A percentile compares a stretch with the other conserved stretches of the same genome.
Conservation (phyloP, 768 basidiomycete species). For the Calvatia gigantea region DNA sequence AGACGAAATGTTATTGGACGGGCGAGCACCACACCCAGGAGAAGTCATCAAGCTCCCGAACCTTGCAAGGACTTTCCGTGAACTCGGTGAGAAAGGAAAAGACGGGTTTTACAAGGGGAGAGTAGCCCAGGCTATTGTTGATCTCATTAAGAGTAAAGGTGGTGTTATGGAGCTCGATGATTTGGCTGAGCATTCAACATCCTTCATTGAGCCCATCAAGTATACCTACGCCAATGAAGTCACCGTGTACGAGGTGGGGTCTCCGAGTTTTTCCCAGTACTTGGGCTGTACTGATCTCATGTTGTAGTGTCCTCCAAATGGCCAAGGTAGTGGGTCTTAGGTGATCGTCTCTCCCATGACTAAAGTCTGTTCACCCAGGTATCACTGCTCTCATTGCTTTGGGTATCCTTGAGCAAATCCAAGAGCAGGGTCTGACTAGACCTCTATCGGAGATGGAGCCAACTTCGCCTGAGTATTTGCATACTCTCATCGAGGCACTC, state of each 20-base stretch:
- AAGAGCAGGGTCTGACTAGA: constrained; percentile 65
- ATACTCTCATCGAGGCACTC: constrained; percentile 81
- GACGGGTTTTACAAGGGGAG: constrained; percentile 94
- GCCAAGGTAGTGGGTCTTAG: constrained; percentile 59
- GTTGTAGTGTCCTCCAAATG: constrained; percentile 87
- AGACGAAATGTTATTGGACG: constrained; percentile 82
- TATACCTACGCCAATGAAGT: constrained; percentile 86
- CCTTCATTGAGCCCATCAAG: constrained; percentile 85
- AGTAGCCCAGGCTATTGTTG: constrained; percentile 85
- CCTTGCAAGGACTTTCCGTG: constrained; percentile 80
- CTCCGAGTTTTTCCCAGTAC: background rate
- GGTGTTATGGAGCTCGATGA: constrained; percentile 96
- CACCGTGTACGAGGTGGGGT: constrained; percentile 81
- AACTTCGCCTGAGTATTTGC: constrained; percentile 87
- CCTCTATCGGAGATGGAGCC: constrained; percentile 81
- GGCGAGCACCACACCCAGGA: constrained; percentile 80
- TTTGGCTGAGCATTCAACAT: constrained; percentile 75
- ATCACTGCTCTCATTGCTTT: constrained; percentile 90
- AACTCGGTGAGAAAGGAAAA: constrained; percentile 77
- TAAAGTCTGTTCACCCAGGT: constrained; percentile 34
- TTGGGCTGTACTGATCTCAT: background rate
- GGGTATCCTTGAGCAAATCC: constrained; percentile 87
- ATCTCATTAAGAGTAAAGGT: constrained; percentile 79
- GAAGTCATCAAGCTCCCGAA: constrained; percentile 80
- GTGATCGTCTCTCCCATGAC: background rate